Evolutionary conservation across 495 filamentous ascomycete genomes (phyloP).

Genomic region (Cenococcum geophilum): DNA sequence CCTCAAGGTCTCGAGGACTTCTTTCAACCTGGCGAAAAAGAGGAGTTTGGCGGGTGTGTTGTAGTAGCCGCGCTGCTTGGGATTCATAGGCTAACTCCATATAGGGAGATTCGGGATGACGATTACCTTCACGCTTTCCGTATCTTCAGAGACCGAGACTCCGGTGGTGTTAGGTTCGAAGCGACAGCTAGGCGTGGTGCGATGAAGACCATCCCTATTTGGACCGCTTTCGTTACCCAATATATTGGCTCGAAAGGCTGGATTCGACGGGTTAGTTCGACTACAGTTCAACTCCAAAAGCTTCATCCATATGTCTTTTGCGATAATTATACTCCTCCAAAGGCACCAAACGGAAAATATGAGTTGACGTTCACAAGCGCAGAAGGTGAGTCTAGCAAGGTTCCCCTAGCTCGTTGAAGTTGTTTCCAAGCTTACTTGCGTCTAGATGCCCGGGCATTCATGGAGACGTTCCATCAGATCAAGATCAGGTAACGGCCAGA

Average conservation of each 20-base stretch:
- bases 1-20: conserved; percentile 51
- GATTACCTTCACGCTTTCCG: conserved; percentile 63
- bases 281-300: conserved; percentile 23
- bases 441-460: conserved; percentile 21
- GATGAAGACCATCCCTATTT: conserved; percentile 35
- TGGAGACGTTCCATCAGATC: conserved; percentile 28
- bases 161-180: conserved; percentile 55
- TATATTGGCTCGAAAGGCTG: conserved; percentile 28
- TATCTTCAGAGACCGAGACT: conserved; percentile 61
- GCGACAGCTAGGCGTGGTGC: conserved; percentile 35
- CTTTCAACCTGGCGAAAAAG: conserved; percentile 55
- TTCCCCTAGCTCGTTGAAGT: neutral
- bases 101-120: conserved; percentile 66
- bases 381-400: conserved; percentile 21
- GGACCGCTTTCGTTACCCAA: conserved; percentile 40
- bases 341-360: conserved; percentile 22
- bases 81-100: conserved; percentile 18
- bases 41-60: conserved; percentile 61
- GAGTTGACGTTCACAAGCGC: conserved; percentile 28
- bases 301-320: conserved; percentile 34
- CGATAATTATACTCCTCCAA: conserved; percentile 26
- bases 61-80: neutral
- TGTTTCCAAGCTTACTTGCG: neutral
- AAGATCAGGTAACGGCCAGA: conserved; percentile 13
- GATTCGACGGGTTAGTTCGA: conserved; percentile 27